These are phyloP conservation scores for Claviceps sp. DNA, from an alignment of 2,329 filamentous ascomycete species.

Conservation along the genomic window DNA sequence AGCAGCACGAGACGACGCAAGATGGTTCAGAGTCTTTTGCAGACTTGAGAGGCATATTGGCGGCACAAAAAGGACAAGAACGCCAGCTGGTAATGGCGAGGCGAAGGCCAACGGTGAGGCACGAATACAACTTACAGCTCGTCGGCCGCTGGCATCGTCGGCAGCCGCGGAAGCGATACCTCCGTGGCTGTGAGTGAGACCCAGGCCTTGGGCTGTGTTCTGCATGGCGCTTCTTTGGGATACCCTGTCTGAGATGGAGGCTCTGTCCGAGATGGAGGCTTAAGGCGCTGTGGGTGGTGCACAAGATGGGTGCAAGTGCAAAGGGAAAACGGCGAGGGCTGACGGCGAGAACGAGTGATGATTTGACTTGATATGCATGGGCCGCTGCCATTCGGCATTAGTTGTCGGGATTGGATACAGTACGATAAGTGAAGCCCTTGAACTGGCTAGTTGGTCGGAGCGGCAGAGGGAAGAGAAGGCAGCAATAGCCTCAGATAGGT, in stretches of 20 bases:
- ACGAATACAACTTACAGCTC: slow-evolving; percentile 21
- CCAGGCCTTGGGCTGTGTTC: slow-evolving; percentile 3
- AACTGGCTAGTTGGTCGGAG: too few species aligned
- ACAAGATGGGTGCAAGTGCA: neutral
- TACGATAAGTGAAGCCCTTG: too few species aligned
- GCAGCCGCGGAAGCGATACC: slow-evolving; percentile 16
- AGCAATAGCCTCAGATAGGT: too few species aligned
- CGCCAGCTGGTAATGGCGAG: neutral
- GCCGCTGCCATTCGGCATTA: too few species aligned
- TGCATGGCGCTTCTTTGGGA: slow-evolving; percentile 3
- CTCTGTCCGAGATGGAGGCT: neutral
- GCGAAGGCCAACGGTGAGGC: slow-evolving; percentile 4
- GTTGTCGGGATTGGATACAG: too few species aligned
- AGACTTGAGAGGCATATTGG: neutral
- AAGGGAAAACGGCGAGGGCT: neutral
- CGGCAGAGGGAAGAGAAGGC: too few species aligned
- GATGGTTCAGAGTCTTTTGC: neutral
- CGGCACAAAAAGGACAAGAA: neutral
- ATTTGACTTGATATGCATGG: neutral
- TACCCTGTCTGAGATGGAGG: neutral
- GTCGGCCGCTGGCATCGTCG: slow-evolving; percentile 21
- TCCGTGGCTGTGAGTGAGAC: neutral
- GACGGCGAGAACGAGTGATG: neutral
- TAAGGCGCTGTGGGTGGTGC: neutral
- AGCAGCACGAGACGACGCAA: neutral